phyloP scores from a whole-genome alignment of 1,284 basidiomycete species.

The Malassezia yamatoensis region DNA sequence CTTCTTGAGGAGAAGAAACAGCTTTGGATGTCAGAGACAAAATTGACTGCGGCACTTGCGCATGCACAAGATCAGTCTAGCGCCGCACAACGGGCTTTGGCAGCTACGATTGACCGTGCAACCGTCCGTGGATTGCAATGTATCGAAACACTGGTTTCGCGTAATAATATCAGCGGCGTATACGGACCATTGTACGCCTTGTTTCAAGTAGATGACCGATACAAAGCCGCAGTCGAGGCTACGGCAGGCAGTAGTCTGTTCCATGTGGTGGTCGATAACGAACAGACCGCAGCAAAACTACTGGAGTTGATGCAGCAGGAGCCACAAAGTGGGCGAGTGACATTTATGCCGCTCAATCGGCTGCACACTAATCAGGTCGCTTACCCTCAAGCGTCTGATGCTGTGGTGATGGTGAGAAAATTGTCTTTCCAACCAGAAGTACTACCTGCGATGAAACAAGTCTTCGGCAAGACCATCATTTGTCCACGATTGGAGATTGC shows the following conservation, averaged over 20 bases:
- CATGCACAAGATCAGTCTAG: conserved; percentile 72
- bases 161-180: conserved; percentile 63
- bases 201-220: conserved; percentile 83
- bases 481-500: conserved; percentile 84
- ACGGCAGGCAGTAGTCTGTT: conserved; percentile 92
- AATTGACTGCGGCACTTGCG: conserved; percentile 63
- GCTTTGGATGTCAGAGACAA: conserved; percentile 64
- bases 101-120: conserved; percentile 82
- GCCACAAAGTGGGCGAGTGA: conserved; percentile 74
- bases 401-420: conserved; percentile 66
- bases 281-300: conserved; percentile 76
- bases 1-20: conserved; percentile 47
- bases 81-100: conserved; percentile 65
- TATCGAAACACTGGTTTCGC: conserved; percentile 68
- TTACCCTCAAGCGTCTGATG: conserved; percentile 66
- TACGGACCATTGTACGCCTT: conserved; percentile 89
- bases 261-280: conserved; percentile 93
- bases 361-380: conserved; percentile 62
- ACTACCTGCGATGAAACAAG: conserved; percentile 81
- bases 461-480: conserved; percentile 96
- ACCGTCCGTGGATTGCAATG: conserved; percentile 76
- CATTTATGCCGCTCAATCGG: conserved; percentile 97
- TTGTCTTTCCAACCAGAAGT: conserved; percentile 65
- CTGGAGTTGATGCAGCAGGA: conserved; percentile 86
- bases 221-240: conserved; percentile 84